Percentiles rank a stretch among this genome's conserved stretches.
Conservation (phyloP, 2,329 filamentous ascomycete species). For the Tolypocladium pustulatum region DNA sequence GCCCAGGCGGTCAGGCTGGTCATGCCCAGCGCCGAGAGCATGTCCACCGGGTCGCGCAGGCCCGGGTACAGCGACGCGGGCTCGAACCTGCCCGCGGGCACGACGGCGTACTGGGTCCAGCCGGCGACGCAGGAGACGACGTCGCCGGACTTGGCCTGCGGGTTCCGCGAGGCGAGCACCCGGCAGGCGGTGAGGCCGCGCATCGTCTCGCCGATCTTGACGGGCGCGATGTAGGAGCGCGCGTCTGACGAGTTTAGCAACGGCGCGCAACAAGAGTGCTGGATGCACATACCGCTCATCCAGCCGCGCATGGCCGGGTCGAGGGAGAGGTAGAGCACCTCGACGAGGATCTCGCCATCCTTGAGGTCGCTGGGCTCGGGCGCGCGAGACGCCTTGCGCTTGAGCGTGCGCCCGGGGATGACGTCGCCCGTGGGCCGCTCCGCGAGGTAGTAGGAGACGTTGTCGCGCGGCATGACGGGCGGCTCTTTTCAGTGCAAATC, state of each 20-base stretch:
- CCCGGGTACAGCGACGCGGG: slow-evolving; percentile 28
- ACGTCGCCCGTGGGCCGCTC: slow-evolving; percentile 52
- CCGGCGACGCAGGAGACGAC: slow-evolving; percentile 45
- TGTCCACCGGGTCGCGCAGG: slow-evolving; percentile 40
- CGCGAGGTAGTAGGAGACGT: slow-evolving; percentile 46
- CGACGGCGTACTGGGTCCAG: slow-evolving; percentile 57
- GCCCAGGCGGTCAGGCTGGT: slow-evolving; percentile 70
- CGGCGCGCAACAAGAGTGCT: neutral
- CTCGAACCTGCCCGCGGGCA: slow-evolving; percentile 40
- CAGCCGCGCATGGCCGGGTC: slow-evolving; percentile 71
- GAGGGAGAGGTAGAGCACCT: slow-evolving; percentile 53
- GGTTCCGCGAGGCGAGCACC: slow-evolving; percentile 49
- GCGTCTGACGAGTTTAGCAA: slow-evolving; percentile 18
- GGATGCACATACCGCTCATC: slow-evolving; percentile 41
- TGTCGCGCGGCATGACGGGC: slow-evolving; percentile 30
- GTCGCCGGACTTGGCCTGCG: slow-evolving; percentile 43
- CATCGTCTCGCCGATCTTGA: slow-evolving; percentile 59
- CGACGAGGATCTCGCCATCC: slow-evolving; percentile 53
- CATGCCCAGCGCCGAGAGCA: slow-evolving; percentile 51
- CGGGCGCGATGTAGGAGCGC: slow-evolving; percentile 56
- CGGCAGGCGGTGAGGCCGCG: slow-evolving; percentile 50
- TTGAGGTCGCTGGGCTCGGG: slow-evolving; percentile 43
- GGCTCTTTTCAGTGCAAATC: neutral
- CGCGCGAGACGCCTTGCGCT: slow-evolving; percentile 36
- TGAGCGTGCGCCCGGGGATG: slow-evolving; percentile 56